phyloP scores from a whole-genome alignment of 176 grass and related monocot species.

The Hordeum vulgare region DNA sequence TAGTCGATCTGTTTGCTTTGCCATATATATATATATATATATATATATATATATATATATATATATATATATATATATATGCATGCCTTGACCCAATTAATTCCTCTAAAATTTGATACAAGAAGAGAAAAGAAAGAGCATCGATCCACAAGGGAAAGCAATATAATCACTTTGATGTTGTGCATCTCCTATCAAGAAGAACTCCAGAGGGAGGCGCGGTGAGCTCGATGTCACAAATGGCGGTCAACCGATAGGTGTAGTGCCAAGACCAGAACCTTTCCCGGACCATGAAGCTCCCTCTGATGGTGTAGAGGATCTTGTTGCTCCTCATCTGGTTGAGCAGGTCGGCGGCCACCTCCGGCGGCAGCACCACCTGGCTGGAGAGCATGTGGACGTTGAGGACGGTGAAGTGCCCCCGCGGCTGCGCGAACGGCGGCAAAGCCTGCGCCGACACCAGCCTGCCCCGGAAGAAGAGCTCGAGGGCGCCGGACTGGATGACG shows the following conservation, averaged over 20 bases:
- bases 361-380: slow-evolving; percentile 67
- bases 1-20: too few species aligned
- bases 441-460: slow-evolving; percentile 62
- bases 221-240: slow-evolving; percentile 62
- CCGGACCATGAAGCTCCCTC: slow-evolving; percentile 61
- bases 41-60: too few species aligned
- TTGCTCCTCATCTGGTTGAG: slow-evolving; percentile 66
- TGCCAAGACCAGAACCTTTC: slow-evolving; percentile 58
- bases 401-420: slow-evolving; percentile 40
- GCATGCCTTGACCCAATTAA: too few species aligned
- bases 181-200: slow-evolving; percentile 69
- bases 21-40: too few species aligned
- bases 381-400: slow-evolving; percentile 69
- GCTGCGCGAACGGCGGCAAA: slow-evolving; percentile 59
- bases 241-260: slow-evolving; percentile 56
- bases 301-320: slow-evolving; percentile 65
- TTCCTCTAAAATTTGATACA: neutral
- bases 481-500: slow-evolving; percentile 41
- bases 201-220: slow-evolving; percentile 73
- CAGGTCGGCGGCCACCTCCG: slow-evolving; percentile 51
- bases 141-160: too few species aligned
- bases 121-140: neutral
- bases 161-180: slow-evolving; percentile 36
- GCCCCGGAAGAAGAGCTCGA: slow-evolving; percentile 70
- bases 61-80: too few species aligned